phyloP scores from a whole-genome alignment of 1,139 yeast genomes.

The Diutina ranongensis region DNA sequence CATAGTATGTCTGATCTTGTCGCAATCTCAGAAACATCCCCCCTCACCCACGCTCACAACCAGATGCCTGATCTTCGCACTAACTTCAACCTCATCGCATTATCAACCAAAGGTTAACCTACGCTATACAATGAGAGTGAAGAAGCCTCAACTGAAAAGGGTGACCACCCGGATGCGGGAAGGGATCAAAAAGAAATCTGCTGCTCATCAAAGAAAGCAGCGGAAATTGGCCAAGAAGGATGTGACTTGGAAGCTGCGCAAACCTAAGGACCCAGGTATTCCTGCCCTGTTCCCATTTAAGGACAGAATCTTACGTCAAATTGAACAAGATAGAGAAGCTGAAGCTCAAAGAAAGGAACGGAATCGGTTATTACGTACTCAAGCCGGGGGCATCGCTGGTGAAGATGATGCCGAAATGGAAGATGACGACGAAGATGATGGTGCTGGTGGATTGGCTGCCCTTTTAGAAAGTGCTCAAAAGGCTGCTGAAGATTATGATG shows the following conservation, averaged over 20 bases:
- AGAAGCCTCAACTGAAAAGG: constrained; percentile 75
- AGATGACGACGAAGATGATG: constrained; percentile 33
- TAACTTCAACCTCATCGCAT: background rate
- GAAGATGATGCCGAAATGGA: constrained; percentile 20
- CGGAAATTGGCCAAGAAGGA: constrained; percentile 76
- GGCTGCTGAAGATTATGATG: constrained; percentile 66
- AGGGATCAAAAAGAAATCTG: constrained; percentile 91
- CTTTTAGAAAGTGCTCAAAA: constrained; percentile 79
- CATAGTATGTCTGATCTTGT: too few species aligned
- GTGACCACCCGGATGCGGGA: constrained; percentile 86
- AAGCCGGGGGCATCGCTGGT: constrained; percentile 35
- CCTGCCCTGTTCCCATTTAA: constrained; percentile 94
- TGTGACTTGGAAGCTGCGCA: constrained; percentile 82
- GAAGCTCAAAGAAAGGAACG: constrained; percentile 52
- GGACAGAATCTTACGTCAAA: constrained; percentile 67
- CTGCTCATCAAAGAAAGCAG: constrained; percentile 84
- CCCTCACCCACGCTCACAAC: too few species aligned
- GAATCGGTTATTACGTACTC: constrained; percentile 33
- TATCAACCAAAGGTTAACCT: background rate
- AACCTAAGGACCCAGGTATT: constrained; percentile 82
- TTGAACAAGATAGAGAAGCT: constrained; percentile 58
- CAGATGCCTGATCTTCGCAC: background rate
- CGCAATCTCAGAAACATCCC: too few species aligned
- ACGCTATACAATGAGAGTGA: constrained; percentile 27
- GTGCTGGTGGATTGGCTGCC: constrained; percentile 60